Evolutionary conservation across 371 early-diverging fungal species (phyloP).

Genomic region (Saksenaea oblongispora): DNA sequence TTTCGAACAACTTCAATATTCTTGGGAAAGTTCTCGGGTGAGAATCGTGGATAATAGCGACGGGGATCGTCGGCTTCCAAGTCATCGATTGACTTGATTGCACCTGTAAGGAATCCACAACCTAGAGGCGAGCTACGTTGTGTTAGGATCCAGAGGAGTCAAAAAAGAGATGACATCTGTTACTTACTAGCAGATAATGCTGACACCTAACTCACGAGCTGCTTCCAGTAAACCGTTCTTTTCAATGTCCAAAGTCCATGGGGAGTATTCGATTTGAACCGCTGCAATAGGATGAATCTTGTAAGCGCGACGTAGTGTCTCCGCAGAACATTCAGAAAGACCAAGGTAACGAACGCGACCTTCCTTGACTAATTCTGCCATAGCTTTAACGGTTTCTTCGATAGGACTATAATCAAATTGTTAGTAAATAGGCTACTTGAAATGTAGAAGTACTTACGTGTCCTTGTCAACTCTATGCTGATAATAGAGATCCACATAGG

Average conservation of each 20-base stretch:
- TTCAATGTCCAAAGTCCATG: constrained; percentile 57
- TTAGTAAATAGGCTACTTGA: too few species aligned
- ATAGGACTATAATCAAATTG: constrained; percentile 33
- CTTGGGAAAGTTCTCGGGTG: constrained; percentile 47
- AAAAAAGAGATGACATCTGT: too few species aligned
- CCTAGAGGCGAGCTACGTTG: constrained; percentile 51
- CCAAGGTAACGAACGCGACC: constrained; percentile 65
- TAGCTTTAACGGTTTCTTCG: constrained; percentile 55
- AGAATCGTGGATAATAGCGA: constrained; percentile 48
- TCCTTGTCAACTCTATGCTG: constrained; percentile 57
- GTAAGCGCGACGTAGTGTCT: constrained; percentile 56
- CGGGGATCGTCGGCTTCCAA: constrained; percentile 50
- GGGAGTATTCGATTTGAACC: constrained; percentile 55
- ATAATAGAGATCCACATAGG: constrained; percentile 61
- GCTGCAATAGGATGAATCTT: constrained; percentile 68
- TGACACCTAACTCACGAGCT: constrained; percentile 63
- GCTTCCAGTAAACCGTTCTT: constrained; percentile 51
- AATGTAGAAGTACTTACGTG: constrained; percentile 9
- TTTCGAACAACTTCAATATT: constrained; percentile 57
- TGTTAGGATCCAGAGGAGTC: background rate
- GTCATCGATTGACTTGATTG: constrained; percentile 44
- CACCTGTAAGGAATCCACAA: constrained; percentile 61
- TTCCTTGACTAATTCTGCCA: constrained; percentile 63
- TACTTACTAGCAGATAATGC: constrained; percentile 51
- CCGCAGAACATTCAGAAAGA: constrained; percentile 58